phyloP scores from a whole-genome alignment of 192 early-diverging fungal genomes.

The Dissophora globulifera region DNA sequence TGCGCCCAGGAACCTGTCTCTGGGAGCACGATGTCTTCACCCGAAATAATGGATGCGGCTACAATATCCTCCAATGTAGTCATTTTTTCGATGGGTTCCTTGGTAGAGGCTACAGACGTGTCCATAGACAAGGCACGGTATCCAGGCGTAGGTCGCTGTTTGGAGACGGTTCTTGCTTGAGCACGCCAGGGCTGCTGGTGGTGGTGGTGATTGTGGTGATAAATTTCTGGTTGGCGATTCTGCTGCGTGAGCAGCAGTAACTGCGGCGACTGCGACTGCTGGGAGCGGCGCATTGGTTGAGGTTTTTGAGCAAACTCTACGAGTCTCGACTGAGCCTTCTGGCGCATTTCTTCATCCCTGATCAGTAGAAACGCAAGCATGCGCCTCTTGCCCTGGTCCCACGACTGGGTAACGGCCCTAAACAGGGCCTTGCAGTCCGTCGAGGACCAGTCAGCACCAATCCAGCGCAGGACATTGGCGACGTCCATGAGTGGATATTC shows the following conservation, averaged over 20 bases:
- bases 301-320: constrained; percentile 45
- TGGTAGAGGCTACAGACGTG: not conserved
- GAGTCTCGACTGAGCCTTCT: constrained; percentile 46
- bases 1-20: not conserved
- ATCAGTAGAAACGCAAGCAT: constrained; percentile 48
- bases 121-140: constrained; percentile 1
- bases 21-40: not conserved
- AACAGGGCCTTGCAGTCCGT: constrained; percentile 48
- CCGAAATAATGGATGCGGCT: constrained; percentile 34
- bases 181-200: constrained; percentile 15
- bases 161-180: constrained; percentile 15
- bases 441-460: constrained; percentile 49
- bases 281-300: constrained; percentile 7
- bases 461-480: constrained; percentile 53
- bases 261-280: constrained; percentile 20
- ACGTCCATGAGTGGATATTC: constrained; percentile 50
- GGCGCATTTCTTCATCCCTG: constrained; percentile 52
- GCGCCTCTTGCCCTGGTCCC: constrained; percentile 45
- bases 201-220: constrained; percentile 3
- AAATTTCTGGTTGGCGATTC: not conserved
- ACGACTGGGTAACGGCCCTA: constrained; percentile 43
- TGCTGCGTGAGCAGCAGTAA: constrained; percentile 11
- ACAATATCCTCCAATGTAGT: constrained; percentile 20
- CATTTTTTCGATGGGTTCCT: not conserved
- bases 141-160: too few species aligned